Evolutionary conservation across 2,329 filamentous ascomycete genomes (phyloP), one percentile per base, ranked within the genome.

Genomic region (Ascochyta rabiei): DNA sequence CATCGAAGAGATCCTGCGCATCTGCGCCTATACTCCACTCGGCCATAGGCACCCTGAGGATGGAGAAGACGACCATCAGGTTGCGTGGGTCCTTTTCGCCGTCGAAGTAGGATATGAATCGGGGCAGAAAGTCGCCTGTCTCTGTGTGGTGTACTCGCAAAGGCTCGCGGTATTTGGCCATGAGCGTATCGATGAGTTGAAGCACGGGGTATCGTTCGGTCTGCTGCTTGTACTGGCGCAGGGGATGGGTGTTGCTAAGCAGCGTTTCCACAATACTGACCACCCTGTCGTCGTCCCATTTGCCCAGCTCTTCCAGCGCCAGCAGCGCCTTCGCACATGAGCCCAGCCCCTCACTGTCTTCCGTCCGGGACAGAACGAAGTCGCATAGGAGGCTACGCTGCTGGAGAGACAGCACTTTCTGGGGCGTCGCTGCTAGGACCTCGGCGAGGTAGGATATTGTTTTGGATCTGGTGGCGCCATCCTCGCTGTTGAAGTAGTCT

Each of bases 71-170:
- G 43, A 89, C 79, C 87, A 89, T 89, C 24, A 89, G 74, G 65
- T 89, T 89, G 24, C 87, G 79, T 0, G 86, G 86, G 60, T 89
- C 86, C 64, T 89, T 88, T 70, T 89, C 86, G 52, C 86, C 86
- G 15, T 84, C 84, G 65, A 89, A 86, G 57, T 88, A 82, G 51
- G 86, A 80, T 46, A 86, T 84, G 60, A 88, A 84, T 4, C 81
- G 83, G 3, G 84, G 75, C 48, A 89, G 74, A 60, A 87, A 87
- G 53, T 83, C 80, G 8, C 70, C 69, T n/a, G 61, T 67, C 16
- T 66, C 58, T 43, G 86, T 80, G 30, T 84, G 83, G 66, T 88
- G 80, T 10, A 80, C 60, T 40, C 75, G 69, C 77, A 74, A 51
- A 13, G 63, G 64, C 61, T 57, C 48, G n/a, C 56, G 58, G 67